A percentile compares a stretch with the other conserved stretches of the same genome.
phyloP scores from a whole-genome alignment of 1,139 yeast species.

The Protomyces lactucae-debilis region DNA sequence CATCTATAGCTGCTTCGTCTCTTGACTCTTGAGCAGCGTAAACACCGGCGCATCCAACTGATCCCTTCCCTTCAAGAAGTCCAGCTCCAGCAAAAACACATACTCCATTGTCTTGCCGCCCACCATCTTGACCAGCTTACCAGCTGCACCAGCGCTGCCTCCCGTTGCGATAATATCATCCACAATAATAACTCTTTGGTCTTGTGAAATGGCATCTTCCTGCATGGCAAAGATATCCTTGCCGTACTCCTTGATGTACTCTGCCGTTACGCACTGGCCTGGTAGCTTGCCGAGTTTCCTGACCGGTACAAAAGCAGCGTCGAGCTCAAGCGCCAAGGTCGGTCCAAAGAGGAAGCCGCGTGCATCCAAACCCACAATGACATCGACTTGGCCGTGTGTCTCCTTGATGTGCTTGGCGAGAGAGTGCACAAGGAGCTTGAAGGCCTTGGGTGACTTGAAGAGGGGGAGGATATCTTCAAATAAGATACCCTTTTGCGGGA shows the following conservation, averaged over 20 bases:
- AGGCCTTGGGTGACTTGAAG: slow-evolving; percentile 72
- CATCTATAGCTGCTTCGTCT: background rate
- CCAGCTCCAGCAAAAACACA: slow-evolving; percentile 86
- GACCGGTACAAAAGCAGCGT: slow-evolving; percentile 88
- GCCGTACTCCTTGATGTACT: slow-evolving; percentile 88
- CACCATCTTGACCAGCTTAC: slow-evolving; percentile 63
- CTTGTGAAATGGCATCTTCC: slow-evolving; percentile 70
- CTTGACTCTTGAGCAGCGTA: background rate
- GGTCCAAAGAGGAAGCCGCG: slow-evolving; percentile 98
- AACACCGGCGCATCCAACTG: slow-evolving; percentile 47
- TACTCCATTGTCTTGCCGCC: slow-evolving; percentile 74
- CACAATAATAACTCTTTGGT: slow-evolving; percentile 75
- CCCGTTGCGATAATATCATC: slow-evolving; percentile 98
- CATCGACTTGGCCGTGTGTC: slow-evolving; percentile 59
- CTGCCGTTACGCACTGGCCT: slow-evolving; percentile 69
- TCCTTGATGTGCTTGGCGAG: slow-evolving; percentile 52
- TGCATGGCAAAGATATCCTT: slow-evolving; percentile 83
- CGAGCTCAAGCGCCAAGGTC: slow-evolving; percentile 78
- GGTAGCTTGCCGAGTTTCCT: slow-evolving; percentile 95
- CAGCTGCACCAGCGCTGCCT: slow-evolving; percentile 93
- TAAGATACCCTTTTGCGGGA: slow-evolving; percentile 86
- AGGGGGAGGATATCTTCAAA: slow-evolving; percentile 95
- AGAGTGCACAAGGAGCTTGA: slow-evolving; percentile 74
- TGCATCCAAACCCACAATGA: slow-evolving; percentile 88
- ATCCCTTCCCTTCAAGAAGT: slow-evolving; percentile 89